Evolutionary conservation across 164 flowering plant genomes (phyloP), one percentile per base, ranked within the genome.

Genomic region (Magnolia kwangsiensis): DNA sequence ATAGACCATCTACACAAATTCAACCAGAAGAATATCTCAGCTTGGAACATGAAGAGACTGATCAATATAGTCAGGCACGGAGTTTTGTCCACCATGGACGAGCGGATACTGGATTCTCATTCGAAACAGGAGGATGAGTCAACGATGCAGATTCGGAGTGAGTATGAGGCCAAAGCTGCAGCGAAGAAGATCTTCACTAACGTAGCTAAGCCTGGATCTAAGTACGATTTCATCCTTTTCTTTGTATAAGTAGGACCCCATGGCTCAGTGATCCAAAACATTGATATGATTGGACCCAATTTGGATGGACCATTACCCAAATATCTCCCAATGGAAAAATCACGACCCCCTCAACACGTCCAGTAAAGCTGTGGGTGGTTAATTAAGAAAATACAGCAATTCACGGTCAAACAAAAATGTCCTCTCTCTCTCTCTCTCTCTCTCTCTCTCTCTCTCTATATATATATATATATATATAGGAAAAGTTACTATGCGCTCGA

Each of bases 1-100:
- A 85, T 90, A 31, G 92, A 90, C 63, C 87, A 86, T 72, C 71
- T 89, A 73, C 89, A 86, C 67, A 91, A 84, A 81, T 77, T 89
- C 81, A 89, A 82, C 76, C 92, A 82, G 74, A 84, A 85, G 81
- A 88, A 91, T 71, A 72, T 91, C 20, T 87, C 95, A 7, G 91
- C 92, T 77, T 89, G 92, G 95, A 88, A 84, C 66, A 89, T 91
- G 95, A 91, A 84, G 78, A 85, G 89, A 75, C 73, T 91, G 87
- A 81, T 88, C 69, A 84, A 86, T 63, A 86, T 86, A 7, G 83
- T 88, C 11, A 82, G 92, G 31, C 83, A 83, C 55, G 89, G 90
- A 14, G 75, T 76, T 10, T 31, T 89, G 49, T 79, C 89, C 1
- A 75, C 78, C 2, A 73, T 91, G 78, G 89, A 89, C 70, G 92